Conservation (phyloP, 805 yeast genomes). For the Candida germanica region DNA sequence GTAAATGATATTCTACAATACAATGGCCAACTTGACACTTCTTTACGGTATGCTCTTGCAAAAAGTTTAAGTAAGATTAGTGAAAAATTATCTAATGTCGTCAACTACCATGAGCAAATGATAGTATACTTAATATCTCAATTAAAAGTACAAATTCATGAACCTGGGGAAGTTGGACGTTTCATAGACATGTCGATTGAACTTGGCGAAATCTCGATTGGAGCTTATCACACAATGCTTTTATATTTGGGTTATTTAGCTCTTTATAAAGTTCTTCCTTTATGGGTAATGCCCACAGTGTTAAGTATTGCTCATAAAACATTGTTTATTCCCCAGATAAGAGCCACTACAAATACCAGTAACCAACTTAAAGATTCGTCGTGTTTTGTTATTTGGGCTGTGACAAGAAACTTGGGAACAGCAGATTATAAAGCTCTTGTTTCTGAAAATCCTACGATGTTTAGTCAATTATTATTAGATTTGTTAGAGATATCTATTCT, state of each 20-base stretch:
- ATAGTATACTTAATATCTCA: slow-evolving; percentile 26
- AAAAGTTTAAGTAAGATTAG: slow-evolving; percentile 58
- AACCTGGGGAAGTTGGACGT: not conserved
- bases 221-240: slow-evolving; percentile 57
- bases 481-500: slow-evolving; percentile 56
- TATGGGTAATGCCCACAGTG: slow-evolving; percentile 18
- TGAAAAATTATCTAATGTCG: slow-evolving; percentile 25
- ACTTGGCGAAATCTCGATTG: slow-evolving; percentile 16
- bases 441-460: slow-evolving; percentile 11
- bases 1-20: slow-evolving; percentile 31
- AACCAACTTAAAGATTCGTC: slow-evolving; percentile 78
- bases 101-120: slow-evolving; percentile 43
- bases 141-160: slow-evolving; percentile 17
- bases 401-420: slow-evolving; percentile 41
- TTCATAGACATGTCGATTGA: slow-evolving; percentile 4
- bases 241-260: slow-evolving; percentile 49
- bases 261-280: slow-evolving; percentile 26
- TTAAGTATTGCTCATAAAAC: slow-evolving; percentile 41
- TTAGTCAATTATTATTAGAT: slow-evolving; percentile 24
- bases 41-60: slow-evolving; percentile 62
- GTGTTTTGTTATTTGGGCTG: slow-evolving; percentile 81
- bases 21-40: slow-evolving; percentile 46
- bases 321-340: slow-evolving; percentile 56
- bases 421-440: slow-evolving; percentile 12
- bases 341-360: slow-evolving; percentile 54